Evolutionary conservation across 116 monocot genomes (phyloP).

Genomic region (Thalassia testudinum): DNA sequence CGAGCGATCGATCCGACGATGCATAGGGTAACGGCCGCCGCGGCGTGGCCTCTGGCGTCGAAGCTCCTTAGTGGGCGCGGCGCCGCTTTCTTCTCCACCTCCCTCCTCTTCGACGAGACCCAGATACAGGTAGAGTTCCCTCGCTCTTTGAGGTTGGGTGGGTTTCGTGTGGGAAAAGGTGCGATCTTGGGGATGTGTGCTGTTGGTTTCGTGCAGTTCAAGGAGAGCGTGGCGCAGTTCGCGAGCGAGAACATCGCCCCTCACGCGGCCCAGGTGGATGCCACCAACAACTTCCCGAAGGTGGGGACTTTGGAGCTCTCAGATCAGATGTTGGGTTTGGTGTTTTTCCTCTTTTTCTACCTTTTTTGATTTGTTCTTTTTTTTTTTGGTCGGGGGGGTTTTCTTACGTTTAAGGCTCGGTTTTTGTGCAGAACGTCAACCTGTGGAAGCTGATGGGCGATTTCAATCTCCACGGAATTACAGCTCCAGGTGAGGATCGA

Average conservation of each 20-base stretch:
- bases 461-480: conserved; percentile 93
- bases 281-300: conserved; percentile 72
- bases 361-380: not conserved
- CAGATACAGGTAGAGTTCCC: conserved; percentile 43
- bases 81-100: conserved; percentile 32
- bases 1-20: conserved; percentile 1
- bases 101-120: conserved; percentile 84
- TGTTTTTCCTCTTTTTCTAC: not conserved
- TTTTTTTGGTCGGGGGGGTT: not conserved
- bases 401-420: not conserved
- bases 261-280: conserved; percentile 69
- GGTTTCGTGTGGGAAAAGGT: no score
- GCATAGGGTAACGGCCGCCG: no score
- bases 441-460: conserved; percentile 96
- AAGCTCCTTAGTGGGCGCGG: not conserved
- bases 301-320: conserved; percentile 10
- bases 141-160: not conserved
- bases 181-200: no score
- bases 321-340: not conserved
- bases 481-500: conserved; percentile 62
- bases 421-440: conserved; percentile 51
- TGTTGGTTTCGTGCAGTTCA: conserved; percentile 42
- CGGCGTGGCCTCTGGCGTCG: not conserved
- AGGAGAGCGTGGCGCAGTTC: conserved; percentile 77
- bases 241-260: conserved; percentile 85